Evolutionary conservation across 129 eudicot species (phyloP).

Genomic region (Tagetes patula): DNA sequence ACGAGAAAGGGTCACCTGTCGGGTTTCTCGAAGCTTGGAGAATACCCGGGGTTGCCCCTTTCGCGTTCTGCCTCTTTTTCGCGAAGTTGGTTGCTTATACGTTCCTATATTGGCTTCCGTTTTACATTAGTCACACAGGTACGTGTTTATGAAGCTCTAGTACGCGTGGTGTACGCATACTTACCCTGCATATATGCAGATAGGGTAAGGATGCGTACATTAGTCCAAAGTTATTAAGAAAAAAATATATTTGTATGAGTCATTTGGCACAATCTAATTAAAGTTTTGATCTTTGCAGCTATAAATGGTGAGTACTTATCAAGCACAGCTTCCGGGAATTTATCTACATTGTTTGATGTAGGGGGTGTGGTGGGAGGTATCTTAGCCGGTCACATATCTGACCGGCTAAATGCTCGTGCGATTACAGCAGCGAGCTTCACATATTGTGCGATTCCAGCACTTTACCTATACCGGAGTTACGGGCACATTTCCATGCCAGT

Average conservation of each 20-base stretch:
- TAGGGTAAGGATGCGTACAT: too few relatives aligned
- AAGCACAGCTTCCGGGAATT: conserved; percentile 65
- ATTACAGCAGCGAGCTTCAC: conserved; percentile 93
- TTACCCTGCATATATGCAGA: too few relatives aligned
- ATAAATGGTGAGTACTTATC: conserved; percentile 77
- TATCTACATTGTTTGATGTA: conserved; percentile 86
- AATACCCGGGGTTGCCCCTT: conserved; percentile 94
- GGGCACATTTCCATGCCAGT: conserved; percentile 67
- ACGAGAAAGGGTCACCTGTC: conserved; percentile 49
- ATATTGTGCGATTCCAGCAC: conserved; percentile 86
- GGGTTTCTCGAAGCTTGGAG: conserved; percentile 91
- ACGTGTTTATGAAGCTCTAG: neutral
- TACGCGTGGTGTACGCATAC: too few relatives aligned
- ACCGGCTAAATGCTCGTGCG: conserved; percentile 81
- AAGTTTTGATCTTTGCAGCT: conserved; percentile 52
- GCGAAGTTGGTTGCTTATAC: conserved; percentile 97
- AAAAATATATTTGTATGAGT: neutral
- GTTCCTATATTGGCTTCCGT: conserved; percentile 96
- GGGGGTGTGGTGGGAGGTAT: conserved; percentile 98
- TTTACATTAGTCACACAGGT: conserved; percentile 96
- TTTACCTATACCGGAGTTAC: conserved; percentile 68
- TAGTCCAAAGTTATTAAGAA: too few relatives aligned
- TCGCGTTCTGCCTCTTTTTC: conserved; percentile 89
- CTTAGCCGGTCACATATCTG: conserved; percentile 85
- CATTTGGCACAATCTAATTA: neutral